Evolutionary conservation across 179 eudicot species (phyloP), one percentile per base, ranked within the genome.

Genomic region (Camellia oleifera): DNA sequence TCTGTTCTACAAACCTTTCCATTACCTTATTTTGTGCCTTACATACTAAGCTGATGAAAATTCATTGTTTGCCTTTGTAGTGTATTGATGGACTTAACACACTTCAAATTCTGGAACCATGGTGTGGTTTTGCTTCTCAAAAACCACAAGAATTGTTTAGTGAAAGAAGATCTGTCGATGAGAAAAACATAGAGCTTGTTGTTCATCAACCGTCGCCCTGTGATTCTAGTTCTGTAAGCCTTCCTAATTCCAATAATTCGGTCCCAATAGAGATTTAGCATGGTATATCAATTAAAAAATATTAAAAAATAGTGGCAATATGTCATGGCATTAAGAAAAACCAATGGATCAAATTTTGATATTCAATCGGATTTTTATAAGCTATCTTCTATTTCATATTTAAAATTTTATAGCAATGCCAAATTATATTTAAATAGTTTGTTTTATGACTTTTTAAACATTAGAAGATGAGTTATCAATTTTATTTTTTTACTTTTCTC

Each of bases 31-130:
- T 52, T 2, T 8, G 17, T 64, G 52, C 40, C 13, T 23, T 26
- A 32, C 8, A 46, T 62, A 7, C 40, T 48, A 14, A 53, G 72
- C 44, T 17, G 5, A 62, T 66, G 61, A 76, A 48, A 58, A 1
- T 8, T 71, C 10, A 48, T 48, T 17, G 18, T 54, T 4, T 50
- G n/a, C n/a, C 7, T 68, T 77, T 12, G 75, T 60, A 86, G 88
- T 71, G 82, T 64, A 69, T 45, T 18, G 53, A 56, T 57, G 82
- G 84, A 45, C 45, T 86, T 45, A 11, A 81, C 2, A 1, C 26
- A 5, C 26, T 54, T 3, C 84, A 81, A 0, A 58, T 86, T 76
- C 72, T 86, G 79, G 88, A 86, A 81, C 83, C 82, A 42, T 14
- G 12, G 17, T 86, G 88, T 64, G 84, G 74, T 57, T 77, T 61